Base-by-base conservation (phyloP, 1,284 basidiomycete genomes). In the Gastroboletus turbinatus region DNA sequence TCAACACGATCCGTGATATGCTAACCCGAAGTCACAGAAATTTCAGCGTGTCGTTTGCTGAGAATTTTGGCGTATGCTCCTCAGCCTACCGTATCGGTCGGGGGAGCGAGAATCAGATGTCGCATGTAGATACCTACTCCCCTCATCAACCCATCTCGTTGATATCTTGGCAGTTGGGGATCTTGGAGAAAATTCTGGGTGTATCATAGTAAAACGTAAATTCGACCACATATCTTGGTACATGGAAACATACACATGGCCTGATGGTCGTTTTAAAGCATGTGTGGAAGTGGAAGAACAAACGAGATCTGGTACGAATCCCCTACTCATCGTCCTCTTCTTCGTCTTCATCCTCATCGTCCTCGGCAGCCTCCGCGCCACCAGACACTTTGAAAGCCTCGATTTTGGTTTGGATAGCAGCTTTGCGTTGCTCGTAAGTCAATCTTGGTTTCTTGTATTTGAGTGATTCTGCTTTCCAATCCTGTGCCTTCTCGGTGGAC, bases 391-490 rank as follows among this genome's bases (percentile, higher is more conserved):
- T 82, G 88, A 94, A 96, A 60, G 85, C 85, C 67, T 87, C 83
- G 75, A 96, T 95, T 80, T 90, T 95, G 63, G 76, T 79, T 63
- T 89, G 84, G 75, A 98, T 91, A 61, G 81, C 81, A 63, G 79
- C 84, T 75, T 83, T 83, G 73, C 93, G 87, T 79, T 98, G 79
- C 59, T 84, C 91, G 67, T 83, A 75, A 48, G 87, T 94, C 72
- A 96, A 89, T 76, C 82, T 92, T 68, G 67, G 67, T 59, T 78
- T 75, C 77, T 83, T 85, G 84, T 84, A 82, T 76, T 96, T 94
- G 72, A 83, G 75, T 58, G 80, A 80, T 77, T 98, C 96, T 42
- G 89, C 81, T 72, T 90, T 94, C 95, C 96, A 99, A 81, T 98
- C 90, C 72, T 84, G 87, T 56, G 87, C 76, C 83, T 98, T 98